A percentile compares a stretch with the other conserved stretches of the same genome.
These are phyloP conservation scores for Beauveria rudraprayagi DNA, from an alignment of 2,329 filamentous ascomycete species.

Conservation along the genomic window DNA sequence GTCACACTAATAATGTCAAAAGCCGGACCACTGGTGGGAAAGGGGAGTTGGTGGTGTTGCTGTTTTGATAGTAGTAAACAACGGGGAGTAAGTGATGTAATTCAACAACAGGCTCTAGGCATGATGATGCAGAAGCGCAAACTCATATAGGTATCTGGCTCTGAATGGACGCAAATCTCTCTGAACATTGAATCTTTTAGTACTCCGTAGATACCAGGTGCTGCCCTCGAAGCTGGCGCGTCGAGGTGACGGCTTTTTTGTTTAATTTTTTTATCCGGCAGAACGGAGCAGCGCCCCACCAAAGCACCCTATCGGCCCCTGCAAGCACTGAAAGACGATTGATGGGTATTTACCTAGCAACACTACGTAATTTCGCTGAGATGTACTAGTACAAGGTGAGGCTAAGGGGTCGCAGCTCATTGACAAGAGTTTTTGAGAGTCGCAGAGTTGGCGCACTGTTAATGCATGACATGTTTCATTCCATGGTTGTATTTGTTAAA, in stretches of 20 bases:
- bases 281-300: constrained; percentile 4
- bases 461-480: too few species aligned
- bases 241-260: neutral
- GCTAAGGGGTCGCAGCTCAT: neutral
- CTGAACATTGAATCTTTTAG: too few species aligned
- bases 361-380: constrained; percentile 14
- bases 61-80: neutral
- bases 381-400: constrained; percentile 17
- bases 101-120: neutral
- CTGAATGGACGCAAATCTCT: too few species aligned
- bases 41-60: constrained; percentile 3
- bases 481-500: too few species aligned
- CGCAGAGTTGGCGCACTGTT: too few species aligned
- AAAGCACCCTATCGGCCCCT: neutral
- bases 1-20: neutral
- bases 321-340: constrained; percentile 16
- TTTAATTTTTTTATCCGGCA: neutral
- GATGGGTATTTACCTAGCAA: constrained; percentile 11
- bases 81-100: neutral
- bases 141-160: too few species aligned
- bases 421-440: neutral
- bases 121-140: too few species aligned
- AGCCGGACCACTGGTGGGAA: constrained; percentile 2
- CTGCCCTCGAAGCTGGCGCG: neutral
- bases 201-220: neutral